Evolutionary conservation across 805 yeast genomes (phyloP).

Genomic region (Schizosaccharomyces lindneri): DNA sequence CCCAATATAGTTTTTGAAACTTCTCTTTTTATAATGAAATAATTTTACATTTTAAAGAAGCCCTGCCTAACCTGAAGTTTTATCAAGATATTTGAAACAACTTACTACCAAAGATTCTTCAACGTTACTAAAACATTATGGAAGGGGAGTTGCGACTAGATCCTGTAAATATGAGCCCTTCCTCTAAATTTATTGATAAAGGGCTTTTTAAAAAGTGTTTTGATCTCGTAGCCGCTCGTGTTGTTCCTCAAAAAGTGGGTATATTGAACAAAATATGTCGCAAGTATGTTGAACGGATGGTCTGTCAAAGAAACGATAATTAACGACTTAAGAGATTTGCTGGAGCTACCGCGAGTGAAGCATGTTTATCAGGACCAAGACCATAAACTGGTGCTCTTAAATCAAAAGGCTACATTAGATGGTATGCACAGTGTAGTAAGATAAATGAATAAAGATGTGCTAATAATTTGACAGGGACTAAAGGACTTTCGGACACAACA

Average conservation of each 20-base stretch:
- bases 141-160: not conserved
- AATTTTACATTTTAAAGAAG: no score
- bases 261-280: not conserved
- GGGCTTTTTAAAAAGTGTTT: not conserved
- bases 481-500: not conserved
- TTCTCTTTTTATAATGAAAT: no score
- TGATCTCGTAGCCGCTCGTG: not conserved
- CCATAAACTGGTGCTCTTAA: conserved; percentile 5
- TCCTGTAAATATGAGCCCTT: not conserved
- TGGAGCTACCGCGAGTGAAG: not conserved
- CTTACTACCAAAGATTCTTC: no score
- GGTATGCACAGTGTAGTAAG: not conserved
- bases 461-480: not conserved
- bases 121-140: not conserved
- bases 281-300: not conserved
- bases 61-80: no score
- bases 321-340: not conserved
- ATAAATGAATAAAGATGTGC: not conserved
- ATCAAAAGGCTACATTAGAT: conserved; percentile 3
- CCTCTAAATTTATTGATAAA: not conserved
- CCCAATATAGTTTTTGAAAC: no score
- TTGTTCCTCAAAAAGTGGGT: not conserved
- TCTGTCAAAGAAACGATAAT: not conserved
- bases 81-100: no score
- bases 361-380: conserved; percentile 7